A percentile compares a stretch with the other conserved stretches of the same genome.
Conservation (phyloP, 2,329 filamentous ascomycete species). For the Dendrostoma leiphaemia region DNA sequence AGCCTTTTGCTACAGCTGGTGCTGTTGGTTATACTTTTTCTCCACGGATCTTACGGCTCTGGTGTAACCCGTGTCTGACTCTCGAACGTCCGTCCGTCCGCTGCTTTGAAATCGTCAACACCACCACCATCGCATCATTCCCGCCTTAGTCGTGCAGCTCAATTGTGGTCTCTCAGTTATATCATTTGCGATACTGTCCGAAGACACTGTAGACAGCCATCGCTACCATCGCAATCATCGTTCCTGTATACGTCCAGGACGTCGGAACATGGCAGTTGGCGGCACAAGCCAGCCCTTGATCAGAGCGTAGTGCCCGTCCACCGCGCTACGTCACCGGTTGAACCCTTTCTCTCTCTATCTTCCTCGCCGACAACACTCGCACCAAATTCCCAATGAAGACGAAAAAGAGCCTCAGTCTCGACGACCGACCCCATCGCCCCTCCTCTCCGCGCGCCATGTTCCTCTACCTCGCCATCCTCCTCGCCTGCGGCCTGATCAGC, state of each 20-base stretch:
- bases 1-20: neutral
- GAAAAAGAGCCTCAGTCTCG: slow-evolving; percentile 11
- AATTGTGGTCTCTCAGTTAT: too few species aligned
- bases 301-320: neutral
- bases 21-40: neutral
- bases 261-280: neutral
- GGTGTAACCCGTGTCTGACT: too few species aligned
- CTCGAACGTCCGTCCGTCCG: too few species aligned
- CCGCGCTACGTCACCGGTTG: neutral
- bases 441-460: slow-evolving; percentile 29
- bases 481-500: slow-evolving; percentile 38
- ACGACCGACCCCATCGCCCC: slow-evolving; percentile 14
- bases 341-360: too few species aligned
- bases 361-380: too few species aligned
- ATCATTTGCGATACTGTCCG: too few species aligned
- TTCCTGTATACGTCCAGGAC: neutral
- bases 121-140: too few species aligned
- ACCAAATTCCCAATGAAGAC: slow-evolving; percentile 13
- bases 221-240: neutral
- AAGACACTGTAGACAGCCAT: neutral
- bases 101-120: neutral
- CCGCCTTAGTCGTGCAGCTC: neutral
- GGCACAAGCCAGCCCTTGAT: slow-evolving; percentile 5
- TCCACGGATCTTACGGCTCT: too few species aligned
- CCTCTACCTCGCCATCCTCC: slow-evolving; percentile 33